Percentiles rank a stretch among this genome's conserved stretches.
phyloP scores from a whole-genome alignment of 2,329 filamentous ascomycete genomes.

The Cladosporium sp. region DNA sequence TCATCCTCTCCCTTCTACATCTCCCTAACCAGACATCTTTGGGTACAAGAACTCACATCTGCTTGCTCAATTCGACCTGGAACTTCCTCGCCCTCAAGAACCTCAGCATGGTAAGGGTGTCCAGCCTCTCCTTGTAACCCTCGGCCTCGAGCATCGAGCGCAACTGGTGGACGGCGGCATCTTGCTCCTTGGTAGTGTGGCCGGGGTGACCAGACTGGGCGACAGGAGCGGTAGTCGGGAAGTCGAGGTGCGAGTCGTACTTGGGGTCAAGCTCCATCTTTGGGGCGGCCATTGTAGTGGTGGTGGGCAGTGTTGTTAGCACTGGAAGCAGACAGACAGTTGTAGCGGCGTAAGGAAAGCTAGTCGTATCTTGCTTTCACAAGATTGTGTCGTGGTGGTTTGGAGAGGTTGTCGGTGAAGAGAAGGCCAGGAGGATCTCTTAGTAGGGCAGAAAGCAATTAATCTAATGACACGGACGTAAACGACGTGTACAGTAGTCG shows the following conservation, averaged over 20 bases:
- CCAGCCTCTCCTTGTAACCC: slow-evolving; percentile 78
- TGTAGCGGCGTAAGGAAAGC: not conserved
- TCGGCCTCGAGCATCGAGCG: slow-evolving; percentile 77
- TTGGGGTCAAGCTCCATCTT: slow-evolving; percentile 67
- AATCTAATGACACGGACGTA: not conserved
- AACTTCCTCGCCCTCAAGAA: slow-evolving; percentile 86
- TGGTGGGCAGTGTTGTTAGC: not conserved
- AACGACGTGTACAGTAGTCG: not conserved
- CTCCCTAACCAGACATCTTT: not conserved
- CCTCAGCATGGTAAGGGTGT: slow-evolving; percentile 83
- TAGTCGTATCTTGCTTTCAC: not conserved
- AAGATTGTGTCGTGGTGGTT: not conserved
- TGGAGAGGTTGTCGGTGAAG: slow-evolving; percentile 4
- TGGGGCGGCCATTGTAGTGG: slow-evolving; percentile 26
- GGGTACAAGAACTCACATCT: slow-evolving; percentile 63
- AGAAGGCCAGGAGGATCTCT: not conserved
- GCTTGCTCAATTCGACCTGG: slow-evolving; percentile 75
- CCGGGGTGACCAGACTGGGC: slow-evolving; percentile 76
- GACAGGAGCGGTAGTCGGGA: slow-evolving; percentile 71
- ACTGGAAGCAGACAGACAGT: not conserved
- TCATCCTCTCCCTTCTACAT: not conserved
- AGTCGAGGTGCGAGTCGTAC: slow-evolving; percentile 89
- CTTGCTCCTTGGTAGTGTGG: slow-evolving; percentile 78
- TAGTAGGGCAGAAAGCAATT: not conserved
- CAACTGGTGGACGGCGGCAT: slow-evolving; percentile 84